These are phyloP conservation scores for Suillus bovinus DNA, from an alignment of 768 basidiomycete genomes.

Conservation along the genomic window DNA sequence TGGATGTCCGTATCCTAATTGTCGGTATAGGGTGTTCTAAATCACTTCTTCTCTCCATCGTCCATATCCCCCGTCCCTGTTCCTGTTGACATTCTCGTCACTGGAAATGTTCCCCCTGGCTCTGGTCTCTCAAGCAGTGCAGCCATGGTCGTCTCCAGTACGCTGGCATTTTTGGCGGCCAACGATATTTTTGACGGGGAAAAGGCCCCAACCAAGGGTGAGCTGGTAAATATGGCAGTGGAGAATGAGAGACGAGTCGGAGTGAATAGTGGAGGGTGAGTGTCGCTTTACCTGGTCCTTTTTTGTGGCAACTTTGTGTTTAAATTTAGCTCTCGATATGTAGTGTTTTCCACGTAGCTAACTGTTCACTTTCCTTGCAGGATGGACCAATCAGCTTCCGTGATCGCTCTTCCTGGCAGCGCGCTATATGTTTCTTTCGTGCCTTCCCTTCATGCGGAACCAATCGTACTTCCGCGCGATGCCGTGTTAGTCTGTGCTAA, in stretches of 20 bases:
- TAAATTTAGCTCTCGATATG: not conserved
- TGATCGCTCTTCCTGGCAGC: constrained; percentile 68
- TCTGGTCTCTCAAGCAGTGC: constrained; percentile 87
- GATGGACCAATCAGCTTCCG: constrained; percentile 91
- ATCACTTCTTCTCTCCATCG: constrained; percentile 50
- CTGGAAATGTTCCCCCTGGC: constrained; percentile 83
- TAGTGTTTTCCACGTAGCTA: constrained; percentile 7
- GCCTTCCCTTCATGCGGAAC: constrained; percentile 65
- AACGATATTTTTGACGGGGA: constrained; percentile 58
- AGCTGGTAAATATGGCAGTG: constrained; percentile 78
- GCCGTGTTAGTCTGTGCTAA: constrained; percentile 31
- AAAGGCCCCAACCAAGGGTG: constrained; percentile 50
- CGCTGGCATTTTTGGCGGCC: constrained; percentile 75
- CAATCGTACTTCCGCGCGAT: constrained; percentile 59
- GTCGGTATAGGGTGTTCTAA: constrained; percentile 58
- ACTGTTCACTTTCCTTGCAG: constrained; percentile 35
- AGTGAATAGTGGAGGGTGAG: constrained; percentile 79
- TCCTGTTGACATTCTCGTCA: constrained; percentile 73
- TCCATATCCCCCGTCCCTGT: constrained; percentile 38
- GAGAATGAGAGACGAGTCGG: constrained; percentile 85
- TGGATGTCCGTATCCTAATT: not conserved
- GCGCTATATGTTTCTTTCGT: constrained; percentile 84
- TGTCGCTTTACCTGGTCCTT: constrained; percentile 3
- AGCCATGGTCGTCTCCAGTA: constrained; percentile 88
- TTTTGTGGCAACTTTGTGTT: not conserved